Base-by-base conservation (phyloP, 805 yeast species). In the Ogataea zsoltii region DNA sequence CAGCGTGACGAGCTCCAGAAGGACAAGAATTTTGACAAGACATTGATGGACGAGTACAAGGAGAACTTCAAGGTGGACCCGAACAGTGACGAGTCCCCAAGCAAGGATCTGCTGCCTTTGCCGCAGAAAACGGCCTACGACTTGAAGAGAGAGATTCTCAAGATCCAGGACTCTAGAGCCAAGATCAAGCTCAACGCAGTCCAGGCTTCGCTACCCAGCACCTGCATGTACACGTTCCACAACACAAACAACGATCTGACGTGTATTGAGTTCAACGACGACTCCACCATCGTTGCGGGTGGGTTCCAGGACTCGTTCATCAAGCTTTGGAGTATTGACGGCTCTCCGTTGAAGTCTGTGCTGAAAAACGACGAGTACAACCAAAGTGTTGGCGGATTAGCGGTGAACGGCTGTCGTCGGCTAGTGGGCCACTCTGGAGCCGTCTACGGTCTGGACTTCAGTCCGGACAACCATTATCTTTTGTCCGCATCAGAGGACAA, bases 171-270 rank as follows among this genome's bases (percentile, higher is more conserved):
- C 65, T 80, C 92, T 7, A 75, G 96, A 48, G 79, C 87, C 28
- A 80, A 84, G 51, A 81, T 92, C 48, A 77, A 73, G 53, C 63
- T 92, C 41, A 87, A 82, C 18, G 73, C 83, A 4, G 67, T 78
- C 26, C 96, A 87, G 67, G 85, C 95, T 3, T 73, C 89, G 17
- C 79, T 92, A 19, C 99, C 99, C 17, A 86, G 96, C 45, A 96
- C 92, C 29, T 94, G 98, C 67, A 88, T 92, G 96, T 94, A 94
- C 71, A 92, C 98, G 1, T 91, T 94, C 70, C 99, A 94, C 72
- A 94, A 94, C 67, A 88, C 97, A 10, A 85, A 88, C 62, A 85
- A 85, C 53, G 95, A 87, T 50, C 71, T 94, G 75, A 87, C 95
- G n/a, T 80, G 90, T 40, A 62, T 92, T 38, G 87, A 83, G 51